phyloP scores from a whole-genome alignment of 768 basidiomycete species.

The Filobasidium wieringae region DNA sequence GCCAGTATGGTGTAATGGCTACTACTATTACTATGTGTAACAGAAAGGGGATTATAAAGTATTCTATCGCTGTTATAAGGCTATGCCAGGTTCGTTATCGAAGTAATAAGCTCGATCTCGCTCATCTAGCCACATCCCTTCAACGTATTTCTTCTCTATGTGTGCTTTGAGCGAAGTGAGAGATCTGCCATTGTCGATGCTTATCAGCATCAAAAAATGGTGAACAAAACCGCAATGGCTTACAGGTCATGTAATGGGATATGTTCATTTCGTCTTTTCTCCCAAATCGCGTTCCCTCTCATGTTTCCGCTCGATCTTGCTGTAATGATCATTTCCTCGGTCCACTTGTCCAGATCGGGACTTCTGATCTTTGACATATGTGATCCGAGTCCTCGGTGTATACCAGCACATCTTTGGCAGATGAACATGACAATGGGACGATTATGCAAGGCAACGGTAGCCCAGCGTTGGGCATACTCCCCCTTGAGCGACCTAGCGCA shows the following conservation, averaged over 20 bases:
- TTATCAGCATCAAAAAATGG: not conserved
- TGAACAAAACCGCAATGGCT: constrained; percentile 13
- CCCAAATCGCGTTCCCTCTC: constrained; percentile 32
- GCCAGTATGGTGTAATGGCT: too few relatives aligned
- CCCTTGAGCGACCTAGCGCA: constrained; percentile 24
- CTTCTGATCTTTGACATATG: constrained; percentile 38
- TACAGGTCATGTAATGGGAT: constrained; percentile 25
- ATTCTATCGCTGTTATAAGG: constrained; percentile 15
- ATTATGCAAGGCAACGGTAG: constrained; percentile 29
- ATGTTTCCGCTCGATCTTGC: constrained; percentile 35
- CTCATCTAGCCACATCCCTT: constrained; percentile 28
- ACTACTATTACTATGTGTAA: too few relatives aligned
- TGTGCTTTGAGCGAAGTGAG: constrained; percentile 17
- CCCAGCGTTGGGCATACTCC: constrained; percentile 34
- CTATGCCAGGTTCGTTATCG: constrained; percentile 5
- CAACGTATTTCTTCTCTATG: constrained; percentile 33
- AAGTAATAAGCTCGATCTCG: constrained; percentile 17
- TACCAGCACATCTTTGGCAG: constrained; percentile 35
- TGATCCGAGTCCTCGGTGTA: constrained; percentile 34
- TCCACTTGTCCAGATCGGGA: constrained; percentile 36
- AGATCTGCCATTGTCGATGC: not conserved
- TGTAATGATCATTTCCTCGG: constrained; percentile 24
- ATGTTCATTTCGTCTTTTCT: constrained; percentile 16
- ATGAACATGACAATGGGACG: constrained; percentile 34
- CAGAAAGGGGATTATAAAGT: too few relatives aligned